These are phyloP conservation scores for Salvia hispanica DNA, from an alignment of 257 asterid genomes.

Conservation along the genomic window DNA sequence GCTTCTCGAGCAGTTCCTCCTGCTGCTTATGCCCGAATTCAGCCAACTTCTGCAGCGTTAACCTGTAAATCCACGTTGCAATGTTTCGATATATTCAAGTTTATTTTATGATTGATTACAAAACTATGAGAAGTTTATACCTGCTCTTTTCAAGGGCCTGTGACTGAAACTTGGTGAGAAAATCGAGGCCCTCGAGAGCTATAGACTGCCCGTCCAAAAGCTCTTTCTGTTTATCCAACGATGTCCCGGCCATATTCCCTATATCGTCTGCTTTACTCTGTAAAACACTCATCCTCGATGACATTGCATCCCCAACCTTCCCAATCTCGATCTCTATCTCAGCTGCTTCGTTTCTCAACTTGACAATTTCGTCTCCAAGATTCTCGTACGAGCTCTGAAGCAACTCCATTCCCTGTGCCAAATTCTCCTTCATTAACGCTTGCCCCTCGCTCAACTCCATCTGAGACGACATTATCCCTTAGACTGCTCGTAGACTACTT, in stretches of 20 bases:
- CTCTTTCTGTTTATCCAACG: constrained; percentile 72
- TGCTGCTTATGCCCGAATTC: constrained; percentile 75
- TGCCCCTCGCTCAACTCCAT: constrained; percentile 61
- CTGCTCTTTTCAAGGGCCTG: constrained; percentile 88
- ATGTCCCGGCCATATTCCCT: constrained; percentile 54
- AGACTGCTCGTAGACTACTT: constrained; percentile 60
- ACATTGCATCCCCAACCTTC: constrained; percentile 70
- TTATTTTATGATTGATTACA: neutral
- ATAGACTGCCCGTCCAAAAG: constrained; percentile 67
- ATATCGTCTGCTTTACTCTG: constrained; percentile 79
- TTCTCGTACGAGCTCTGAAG: constrained; percentile 50
- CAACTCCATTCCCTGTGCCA: constrained; percentile 61
- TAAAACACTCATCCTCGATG: constrained; percentile 53
- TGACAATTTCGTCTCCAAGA: constrained; percentile 56
- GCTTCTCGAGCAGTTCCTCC: constrained; percentile 61
- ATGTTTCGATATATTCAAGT: neutral
- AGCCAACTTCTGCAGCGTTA: constrained; percentile 57
- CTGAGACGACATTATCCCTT: constrained; percentile 66
- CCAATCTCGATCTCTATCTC: constrained; percentile 72
- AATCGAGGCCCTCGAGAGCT: constrained; percentile 65
- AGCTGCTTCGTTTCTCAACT: constrained; percentile 56
- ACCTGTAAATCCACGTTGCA: constrained; percentile 38
- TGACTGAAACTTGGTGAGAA: constrained; percentile 66
- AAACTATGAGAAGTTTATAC: constrained; percentile 25
- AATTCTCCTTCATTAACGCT: constrained; percentile 56